Percentiles rank a stretch among this genome's conserved stretches.
These are phyloP conservation scores for Sphagnum contortum DNA, from an alignment of 225 moss, liverwort and hornwort species.

Conservation along the genomic window DNA sequence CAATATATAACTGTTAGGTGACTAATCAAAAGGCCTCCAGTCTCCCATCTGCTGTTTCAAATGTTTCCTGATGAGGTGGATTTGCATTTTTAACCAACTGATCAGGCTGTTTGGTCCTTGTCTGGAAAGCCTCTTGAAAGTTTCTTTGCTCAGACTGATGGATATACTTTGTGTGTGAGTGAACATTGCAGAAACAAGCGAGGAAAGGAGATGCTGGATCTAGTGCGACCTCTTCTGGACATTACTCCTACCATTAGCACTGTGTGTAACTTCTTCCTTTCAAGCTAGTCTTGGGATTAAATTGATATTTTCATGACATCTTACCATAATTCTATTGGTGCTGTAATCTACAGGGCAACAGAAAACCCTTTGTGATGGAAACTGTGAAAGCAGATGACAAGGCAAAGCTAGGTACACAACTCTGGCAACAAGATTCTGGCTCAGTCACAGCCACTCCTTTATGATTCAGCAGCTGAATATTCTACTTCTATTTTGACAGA, in stretches of 20 bases:
- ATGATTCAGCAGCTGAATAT: background rate
- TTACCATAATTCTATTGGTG: background rate
- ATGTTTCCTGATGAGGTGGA: background rate
- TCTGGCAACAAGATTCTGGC: background rate
- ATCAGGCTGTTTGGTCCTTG: too few species aligned
- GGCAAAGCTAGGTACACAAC: slow-evolving; percentile 61
- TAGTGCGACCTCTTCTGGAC: slow-evolving; percentile 64
- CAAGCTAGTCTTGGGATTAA: slow-evolving; percentile 3
- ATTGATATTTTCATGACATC: slow-evolving; percentile 2
- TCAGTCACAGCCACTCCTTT: background rate
- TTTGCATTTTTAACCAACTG: too few species aligned
- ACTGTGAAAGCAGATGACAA: slow-evolving; percentile 95
- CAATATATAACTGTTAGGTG: slow-evolving; percentile 91
- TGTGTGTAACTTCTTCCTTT: slow-evolving; percentile 26
- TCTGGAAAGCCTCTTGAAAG: background rate
- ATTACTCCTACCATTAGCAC: slow-evolving; percentile 82
- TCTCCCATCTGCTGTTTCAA: slow-evolving; percentile 3
- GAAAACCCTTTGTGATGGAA: slow-evolving; percentile 95
- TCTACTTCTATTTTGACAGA: too few species aligned
- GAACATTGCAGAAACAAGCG: slow-evolving; percentile 64
- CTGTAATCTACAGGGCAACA: slow-evolving; percentile 43
- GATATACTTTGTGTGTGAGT: background rate
- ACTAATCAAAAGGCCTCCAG: slow-evolving; percentile 9
- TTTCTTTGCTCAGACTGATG: background rate
- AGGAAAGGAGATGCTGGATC: slow-evolving; percentile 93